Conservation (phyloP, 768 basidiomycete genomes). For the Ramaria rubella region DNA sequence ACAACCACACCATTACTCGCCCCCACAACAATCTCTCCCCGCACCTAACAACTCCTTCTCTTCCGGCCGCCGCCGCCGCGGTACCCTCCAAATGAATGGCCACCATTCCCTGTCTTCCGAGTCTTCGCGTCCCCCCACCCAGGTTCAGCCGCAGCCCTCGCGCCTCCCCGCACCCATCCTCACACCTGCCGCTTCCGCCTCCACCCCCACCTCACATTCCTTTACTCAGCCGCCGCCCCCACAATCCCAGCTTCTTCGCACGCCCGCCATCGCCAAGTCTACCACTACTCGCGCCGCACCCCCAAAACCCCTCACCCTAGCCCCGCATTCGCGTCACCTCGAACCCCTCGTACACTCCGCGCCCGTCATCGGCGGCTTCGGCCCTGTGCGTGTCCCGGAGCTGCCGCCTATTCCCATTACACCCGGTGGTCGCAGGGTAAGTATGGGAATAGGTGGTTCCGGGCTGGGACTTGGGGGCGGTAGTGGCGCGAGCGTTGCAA, state of each 20-base stretch:
- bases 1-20: background rate
- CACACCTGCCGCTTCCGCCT: conserved; percentile 1
- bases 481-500: background rate
- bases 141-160: background rate
- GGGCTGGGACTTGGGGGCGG: background rate
- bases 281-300: conserved; percentile 14
- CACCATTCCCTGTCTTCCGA: background rate
- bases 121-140: background rate
- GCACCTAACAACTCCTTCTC: background rate
- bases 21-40: background rate
- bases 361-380: conserved; percentile 14
- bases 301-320: conserved; percentile 21
- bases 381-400: conserved; percentile 7
- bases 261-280: conserved; percentile 11
- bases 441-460: background rate
- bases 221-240: background rate
- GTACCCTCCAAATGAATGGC: background rate
- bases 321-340: conserved; percentile 6
- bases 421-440: background rate
- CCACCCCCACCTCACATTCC: background rate
- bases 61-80: background rate
- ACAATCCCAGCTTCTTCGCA: background rate
- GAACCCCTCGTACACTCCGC: conserved; percentile 25
- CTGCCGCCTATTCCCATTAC: conserved; percentile 6
- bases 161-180: background rate